Conservation (phyloP, 768 basidiomycete species). For the Auriscalpium orientale region DNA sequence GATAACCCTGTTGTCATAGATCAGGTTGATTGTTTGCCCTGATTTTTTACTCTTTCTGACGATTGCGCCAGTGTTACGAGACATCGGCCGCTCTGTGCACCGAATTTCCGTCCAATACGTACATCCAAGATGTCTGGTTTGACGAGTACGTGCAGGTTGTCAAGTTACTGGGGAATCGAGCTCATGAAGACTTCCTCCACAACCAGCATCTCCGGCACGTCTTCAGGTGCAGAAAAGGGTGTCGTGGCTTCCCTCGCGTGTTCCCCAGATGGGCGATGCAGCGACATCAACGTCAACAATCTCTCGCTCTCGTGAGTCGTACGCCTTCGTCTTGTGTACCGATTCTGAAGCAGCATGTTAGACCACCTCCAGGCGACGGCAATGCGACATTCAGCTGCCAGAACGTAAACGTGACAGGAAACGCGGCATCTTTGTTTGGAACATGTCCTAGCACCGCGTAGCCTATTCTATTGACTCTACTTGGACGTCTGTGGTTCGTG, state of each 20-base stretch:
- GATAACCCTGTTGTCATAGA: conserved; percentile 56
- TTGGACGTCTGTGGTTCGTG: neutral
- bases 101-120: conserved; percentile 47
- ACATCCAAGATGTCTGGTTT: conserved; percentile 52
- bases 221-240: conserved; percentile 36
- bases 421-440: conserved; percentile 37
- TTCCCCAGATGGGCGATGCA: conserved; percentile 47
- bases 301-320: conserved; percentile 36
- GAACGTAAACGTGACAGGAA: conserved; percentile 42
- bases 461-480: neutral
- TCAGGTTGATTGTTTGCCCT: conserved; percentile 28
- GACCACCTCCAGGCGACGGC: conserved; percentile 33
- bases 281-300: conserved; percentile 38
- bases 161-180: neutral
- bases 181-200: too few species aligned
- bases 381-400: conserved; percentile 42
- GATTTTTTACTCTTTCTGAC: neutral
- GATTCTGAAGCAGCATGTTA: neutral
- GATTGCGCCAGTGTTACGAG: conserved; percentile 36
- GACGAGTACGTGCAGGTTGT: conserved; percentile 29
- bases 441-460: conserved; percentile 16
- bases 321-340: neutral
- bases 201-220: conserved; percentile 47
- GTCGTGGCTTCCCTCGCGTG: conserved; percentile 49
- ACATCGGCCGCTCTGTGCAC: conserved; percentile 39